phyloP scores from a whole-genome alignment of 1,284 basidiomycete species.

The Apiotrichum montevideense region DNA sequence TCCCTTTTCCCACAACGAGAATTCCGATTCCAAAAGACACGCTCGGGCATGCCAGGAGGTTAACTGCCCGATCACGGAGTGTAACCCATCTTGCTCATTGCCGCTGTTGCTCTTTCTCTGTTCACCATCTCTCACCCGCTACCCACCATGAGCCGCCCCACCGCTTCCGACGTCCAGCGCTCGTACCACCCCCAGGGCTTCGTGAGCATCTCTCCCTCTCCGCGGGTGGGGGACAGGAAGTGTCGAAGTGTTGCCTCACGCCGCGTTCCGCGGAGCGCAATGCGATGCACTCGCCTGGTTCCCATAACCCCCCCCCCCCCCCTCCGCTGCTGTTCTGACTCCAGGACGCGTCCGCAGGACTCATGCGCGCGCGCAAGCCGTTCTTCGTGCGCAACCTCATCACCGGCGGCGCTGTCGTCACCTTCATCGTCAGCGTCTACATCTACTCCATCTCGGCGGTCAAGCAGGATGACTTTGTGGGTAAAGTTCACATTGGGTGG shows the following conservation, averaged over 20 bases:
- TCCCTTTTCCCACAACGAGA: too few relatives aligned
- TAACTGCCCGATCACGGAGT: too few relatives aligned
- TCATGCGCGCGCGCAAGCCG: constrained; percentile 78
- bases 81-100: too few relatives aligned
- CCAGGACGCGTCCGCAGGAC: constrained; percentile 75
- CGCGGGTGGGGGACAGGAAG: too few relatives aligned
- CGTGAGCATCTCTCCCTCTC: constrained; percentile 7
- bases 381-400: constrained; percentile 72
- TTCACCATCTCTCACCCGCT: not conserved
- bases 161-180: constrained; percentile 6
- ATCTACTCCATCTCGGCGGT: constrained; percentile 88
- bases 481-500: constrained; percentile 11
- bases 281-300: too few relatives aligned
- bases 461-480: constrained; percentile 80
- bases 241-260: too few relatives aligned
- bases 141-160: not conserved
- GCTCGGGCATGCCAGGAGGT: too few relatives aligned
- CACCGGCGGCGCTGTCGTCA: constrained; percentile 65
- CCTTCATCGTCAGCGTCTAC: constrained; percentile 80
- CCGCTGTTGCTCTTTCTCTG: too few relatives aligned
- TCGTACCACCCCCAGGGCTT: constrained; percentile 25
- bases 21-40: too few relatives aligned
- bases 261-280: too few relatives aligned
- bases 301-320: too few relatives aligned
- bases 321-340: not conserved